Evolutionary conservation across 306 rosid genomes (phyloP).

Genomic region (Acacia confusa): DNA sequence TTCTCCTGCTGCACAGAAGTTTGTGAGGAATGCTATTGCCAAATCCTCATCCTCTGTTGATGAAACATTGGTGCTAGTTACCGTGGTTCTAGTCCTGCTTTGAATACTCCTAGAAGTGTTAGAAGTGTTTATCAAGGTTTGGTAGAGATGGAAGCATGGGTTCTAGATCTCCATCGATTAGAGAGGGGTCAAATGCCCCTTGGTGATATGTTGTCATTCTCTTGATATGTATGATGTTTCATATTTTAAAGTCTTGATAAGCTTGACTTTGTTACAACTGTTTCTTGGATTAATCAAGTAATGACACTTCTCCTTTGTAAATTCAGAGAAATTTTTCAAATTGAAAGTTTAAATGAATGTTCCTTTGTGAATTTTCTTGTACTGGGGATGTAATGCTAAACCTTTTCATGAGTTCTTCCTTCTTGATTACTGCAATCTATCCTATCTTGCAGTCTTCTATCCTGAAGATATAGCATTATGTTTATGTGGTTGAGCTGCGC

Average conservation of each 20-base stretch:
- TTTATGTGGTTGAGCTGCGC: neutral
- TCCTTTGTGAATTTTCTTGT: neutral
- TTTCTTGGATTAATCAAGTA: conserved; percentile 4
- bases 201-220: conserved; percentile 54
- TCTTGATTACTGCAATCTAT: conserved; percentile 9
- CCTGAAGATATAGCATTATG: conserved; percentile 5
- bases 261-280: conserved; percentile 27
- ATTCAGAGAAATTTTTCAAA: conserved; percentile 11
- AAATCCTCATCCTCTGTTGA: conserved; percentile 78
- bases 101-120: conserved; percentile 79
- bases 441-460: neutral
- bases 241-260: conserved; percentile 25
- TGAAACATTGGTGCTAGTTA: conserved; percentile 94
- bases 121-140: conserved; percentile 78
- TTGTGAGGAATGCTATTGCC: conserved; percentile 85
- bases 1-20: conserved; percentile 97
- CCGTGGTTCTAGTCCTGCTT: conserved; percentile 78
- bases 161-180: conserved; percentile 87
- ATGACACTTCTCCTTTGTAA: conserved; percentile 4
- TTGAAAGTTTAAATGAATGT: neutral
- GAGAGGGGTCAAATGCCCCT: conserved; percentile 81
- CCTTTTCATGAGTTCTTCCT: neutral
- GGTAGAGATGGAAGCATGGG: conserved; percentile 62
- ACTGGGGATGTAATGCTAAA: neutral
- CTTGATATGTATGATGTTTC: conserved; percentile 3